Base-by-base conservation (phyloP, 345 rosid species). In the Syzygium aqueum region DNA sequence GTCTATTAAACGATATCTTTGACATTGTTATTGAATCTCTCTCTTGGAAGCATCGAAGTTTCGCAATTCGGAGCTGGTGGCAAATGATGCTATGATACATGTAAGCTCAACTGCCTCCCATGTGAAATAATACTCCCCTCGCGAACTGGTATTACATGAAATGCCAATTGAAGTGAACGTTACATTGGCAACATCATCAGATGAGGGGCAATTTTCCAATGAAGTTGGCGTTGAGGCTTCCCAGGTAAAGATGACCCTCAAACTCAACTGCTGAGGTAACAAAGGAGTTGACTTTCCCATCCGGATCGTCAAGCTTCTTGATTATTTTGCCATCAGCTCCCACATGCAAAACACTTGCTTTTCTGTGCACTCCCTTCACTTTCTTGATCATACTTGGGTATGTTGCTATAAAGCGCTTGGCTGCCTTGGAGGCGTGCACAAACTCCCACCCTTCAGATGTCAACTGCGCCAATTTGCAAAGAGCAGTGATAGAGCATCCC, bases 211-310 rank as follows among this genome's bases (percentile, higher is more conserved):
- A 17, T 86, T 91, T 92, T n/a, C 94, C 92, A 51, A 92, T 65
- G 90, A 91, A 93, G 88, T 91, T 65, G 80, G 90, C 12, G 49
- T 63, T 88, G 28, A 92, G 92, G 49, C 93, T 92, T 53, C 95
- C 95, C 88, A 94, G 21, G 88, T 91, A 92, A 46, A 93, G 94
- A 86, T 93, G 90, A 52, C 87, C 93, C 30, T 92, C 93, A 85
- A 87, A 92, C 91, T 92, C 94, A 19, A 91, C 52, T 46, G 94
- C 96, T 15, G 93, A 65, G 37, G 96, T 93, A 33, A 93, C 94
- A 28, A 92, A 87, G 8, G 89, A 77, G 83, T 90, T 77, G 23
- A 92, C 93, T 73, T 86, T 87, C 46, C 94, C 93, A 3, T 82
- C 85, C 4, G 94, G 91, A 88, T 92, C 96, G 28, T 92, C 94